Evolutionary conservation across 75 land plant genomes (phyloP), one percentile per base, ranked within the genome.

Genomic region (Pseudotsuga menziesii): DNA sequence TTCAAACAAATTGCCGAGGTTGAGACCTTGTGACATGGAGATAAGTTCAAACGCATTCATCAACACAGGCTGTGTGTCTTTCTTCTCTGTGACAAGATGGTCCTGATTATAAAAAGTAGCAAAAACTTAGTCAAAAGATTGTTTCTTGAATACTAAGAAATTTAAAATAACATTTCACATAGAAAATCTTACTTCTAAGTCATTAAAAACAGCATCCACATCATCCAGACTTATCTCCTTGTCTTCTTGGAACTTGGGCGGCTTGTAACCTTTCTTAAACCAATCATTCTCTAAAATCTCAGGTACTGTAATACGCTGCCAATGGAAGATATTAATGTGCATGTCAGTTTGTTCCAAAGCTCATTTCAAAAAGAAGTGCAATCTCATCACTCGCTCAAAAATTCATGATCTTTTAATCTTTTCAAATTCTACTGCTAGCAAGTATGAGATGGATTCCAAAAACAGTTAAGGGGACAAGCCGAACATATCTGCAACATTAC

Each of bases 11-110:
- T 79, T 84, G 22, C 93, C 76, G 11, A 97, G 92, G 78, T 97
- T 93, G 29, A 97, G 91, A 61, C 95, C 95, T 82, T 88, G 95
- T 70, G 99, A 96, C 76, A 78, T 91, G 25, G 98, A 96, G 55
- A 96, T 96, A 39, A 96, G 92, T 74, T 96, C 93, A 88, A 96
- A 96, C 2, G 99, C 99, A 89, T 97, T 96, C 99, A 94, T 94
- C 2, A 83, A 74, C 26, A 80, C 83, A 39, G 98, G 97, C 29
- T 84, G 70, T 16, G 86, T 90, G 78, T 91, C 98, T 55, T 89
- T 83, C 82, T 87, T 84, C 85, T 94, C 96, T 73, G 85, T 90
- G 25, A 94, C 98, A 81, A 94, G 87, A 80, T 89, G 84, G 48
- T 72, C 78, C 76, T 90, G 80, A 44, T 44, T 44, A 44, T 44